A percentile compares a stretch with the other conserved stretches of the same genome.
Evolutionary conservation across 108 stramenopile genomes (phyloP).

Genomic region (Nitzschia sp.): DNA sequence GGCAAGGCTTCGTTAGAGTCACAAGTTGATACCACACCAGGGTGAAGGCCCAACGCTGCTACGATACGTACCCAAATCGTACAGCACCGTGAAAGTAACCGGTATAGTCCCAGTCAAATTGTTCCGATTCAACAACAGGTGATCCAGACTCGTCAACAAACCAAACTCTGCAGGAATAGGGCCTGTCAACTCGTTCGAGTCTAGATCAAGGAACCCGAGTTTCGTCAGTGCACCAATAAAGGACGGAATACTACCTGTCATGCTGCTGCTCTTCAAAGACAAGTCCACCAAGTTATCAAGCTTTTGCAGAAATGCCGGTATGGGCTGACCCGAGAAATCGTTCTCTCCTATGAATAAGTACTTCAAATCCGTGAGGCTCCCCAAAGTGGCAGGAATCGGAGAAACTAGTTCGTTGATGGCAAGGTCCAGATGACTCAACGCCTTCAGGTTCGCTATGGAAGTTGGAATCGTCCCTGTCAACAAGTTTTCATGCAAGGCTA

Average conservation of each 20-base stretch:
- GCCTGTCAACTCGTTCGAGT: slow-evolving; percentile 12
- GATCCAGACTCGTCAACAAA: slow-evolving; percentile 12
- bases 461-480: slow-evolving; percentile 52
- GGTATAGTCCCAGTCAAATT: slow-evolving; percentile 27
- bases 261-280: slow-evolving; percentile 25
- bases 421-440: slow-evolving; percentile 37
- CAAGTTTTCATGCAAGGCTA: slow-evolving; percentile 42
- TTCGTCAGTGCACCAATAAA: slow-evolving; percentile 24
- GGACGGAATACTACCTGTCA: slow-evolving; percentile 35
- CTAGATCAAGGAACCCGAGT: slow-evolving; percentile 36
- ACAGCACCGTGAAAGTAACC: slow-evolving; percentile 10
- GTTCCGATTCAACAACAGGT: slow-evolving; percentile 33
- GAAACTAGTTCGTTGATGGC: slow-evolving; percentile 22
- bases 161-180: slow-evolving; percentile 19
- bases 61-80: slow-evolving; percentile 24
- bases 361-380: slow-evolving; percentile 18
- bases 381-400: slow-evolving; percentile 27
- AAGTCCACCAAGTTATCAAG: slow-evolving; percentile 35
- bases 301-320: slow-evolving; percentile 24
- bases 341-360: slow-evolving; percentile 34
- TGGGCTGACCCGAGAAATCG: slow-evolving; percentile 18
- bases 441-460: slow-evolving; percentile 21
- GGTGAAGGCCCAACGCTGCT: neutral
- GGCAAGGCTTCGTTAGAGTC: neutral
- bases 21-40: neutral